Evolutionary conservation across 2,329 filamentous ascomycete genomes (phyloP), one percentile per base, ranked within the genome.

Genomic region (Microcyclospora pomicola): DNA sequence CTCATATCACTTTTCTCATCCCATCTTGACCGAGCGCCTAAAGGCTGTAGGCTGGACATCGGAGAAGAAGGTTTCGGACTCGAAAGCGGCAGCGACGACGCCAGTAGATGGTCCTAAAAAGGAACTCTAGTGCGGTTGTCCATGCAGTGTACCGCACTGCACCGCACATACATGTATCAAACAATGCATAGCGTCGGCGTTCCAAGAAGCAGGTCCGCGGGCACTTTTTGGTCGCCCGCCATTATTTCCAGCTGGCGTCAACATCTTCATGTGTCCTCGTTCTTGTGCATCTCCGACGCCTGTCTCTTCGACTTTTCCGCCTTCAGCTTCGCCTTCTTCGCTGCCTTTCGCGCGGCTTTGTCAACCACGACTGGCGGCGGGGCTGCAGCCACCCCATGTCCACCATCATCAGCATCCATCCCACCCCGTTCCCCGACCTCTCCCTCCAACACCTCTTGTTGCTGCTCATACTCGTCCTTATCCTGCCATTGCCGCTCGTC

Each of bases 1-100:
- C 38, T 92, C 81, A 64, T 98, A 96, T 70, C 87, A 98, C 67
- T 95, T 92, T 71, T 95, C 88, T 15, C 91, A 98, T 64, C 91
- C 91, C 1, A 95, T 96, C 49, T 69, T 98, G 49, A 82, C 87
- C 1, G 92, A 98, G 72, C 77, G 91, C 53, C 71, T 98, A 53
- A 84, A 82, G 61, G 91, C 88, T 1, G 72, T 98, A 43, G 80
- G 83, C 47, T 98, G 88, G 87, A 77, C 79, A 55, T 77, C 83
- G 43, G 68, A 71, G 42, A 67, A 68, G 49, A 73, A 72, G 54
- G 60, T 68, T 14, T 54, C 64, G 27, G 63, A 64, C 39, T 54
- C 55, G 42, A 71, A 74, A 38, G 34, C 46, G 10, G 37, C 33
- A 16, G 43, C 49, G 36, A 34, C 43, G 15, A 46, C 36, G 15